These are phyloP conservation scores for Passalora sequoiae DNA, from an alignment of 2,329 filamentous ascomycete genomes.

Conservation along the genomic window DNA sequence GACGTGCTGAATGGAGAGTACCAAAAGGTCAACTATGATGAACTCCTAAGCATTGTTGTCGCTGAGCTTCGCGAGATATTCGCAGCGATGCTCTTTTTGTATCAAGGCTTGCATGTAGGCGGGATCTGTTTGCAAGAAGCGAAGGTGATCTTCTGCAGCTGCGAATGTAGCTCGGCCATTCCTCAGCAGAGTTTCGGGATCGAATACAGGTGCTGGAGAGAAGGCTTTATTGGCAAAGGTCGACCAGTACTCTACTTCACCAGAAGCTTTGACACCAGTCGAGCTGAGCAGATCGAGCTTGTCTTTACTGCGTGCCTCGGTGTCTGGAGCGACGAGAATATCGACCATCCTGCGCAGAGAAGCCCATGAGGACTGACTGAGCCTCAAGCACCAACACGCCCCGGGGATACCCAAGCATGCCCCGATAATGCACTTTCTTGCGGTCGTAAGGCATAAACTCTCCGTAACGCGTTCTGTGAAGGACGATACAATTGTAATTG, in stretches of 20 bases:
- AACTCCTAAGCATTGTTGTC: neutral
- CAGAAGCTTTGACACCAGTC: too few relatives aligned
- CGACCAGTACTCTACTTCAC: too few relatives aligned
- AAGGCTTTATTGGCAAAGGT: too few relatives aligned
- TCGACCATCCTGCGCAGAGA: too few relatives aligned
- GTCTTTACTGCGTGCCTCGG: too few relatives aligned
- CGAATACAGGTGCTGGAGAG: too few relatives aligned
- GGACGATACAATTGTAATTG: neutral
- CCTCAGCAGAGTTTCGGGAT: too few relatives aligned
- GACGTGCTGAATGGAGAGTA: neutral
- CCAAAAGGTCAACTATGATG: neutral
- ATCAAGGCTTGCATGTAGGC: constrained; percentile 1
- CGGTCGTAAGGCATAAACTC: constrained; percentile 1
- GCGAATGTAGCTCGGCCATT: too few relatives aligned
- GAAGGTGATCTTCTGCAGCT: too few relatives aligned
- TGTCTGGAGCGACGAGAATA: too few relatives aligned
- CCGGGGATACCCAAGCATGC: constrained; percentile 1
- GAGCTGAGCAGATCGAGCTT: too few relatives aligned
- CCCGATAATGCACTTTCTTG: neutral
- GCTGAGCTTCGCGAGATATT: neutral
- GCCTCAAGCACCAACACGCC: neutral
- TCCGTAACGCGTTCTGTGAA: neutral
- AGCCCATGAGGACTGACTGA: too few relatives aligned
- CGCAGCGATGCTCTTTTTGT: neutral
- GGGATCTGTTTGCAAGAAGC: constrained; percentile 4